Evolutionary conservation across 495 filamentous ascomycete species (phyloP), one percentile per base, ranked within the genome.

Genomic region (Lasiosphaeriaceae sp.): DNA sequence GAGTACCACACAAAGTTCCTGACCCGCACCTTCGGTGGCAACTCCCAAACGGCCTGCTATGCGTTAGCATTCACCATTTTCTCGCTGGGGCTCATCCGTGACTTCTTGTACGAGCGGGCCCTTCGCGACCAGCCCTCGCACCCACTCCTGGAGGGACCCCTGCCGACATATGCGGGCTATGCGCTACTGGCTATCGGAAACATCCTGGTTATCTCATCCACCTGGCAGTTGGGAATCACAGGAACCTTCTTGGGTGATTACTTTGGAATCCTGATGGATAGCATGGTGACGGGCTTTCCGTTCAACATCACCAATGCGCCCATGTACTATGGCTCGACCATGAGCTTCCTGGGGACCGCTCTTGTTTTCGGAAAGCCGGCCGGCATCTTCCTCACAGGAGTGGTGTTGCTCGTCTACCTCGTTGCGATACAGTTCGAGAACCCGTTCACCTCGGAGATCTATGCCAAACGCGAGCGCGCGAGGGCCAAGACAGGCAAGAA

Each of bases 211-310:
- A 69, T 97, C 17, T 85, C 86, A 26, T 90, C 85, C 57, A 97
- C 96, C 76, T 96, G 86, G 83, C 88, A 85, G 24, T 82, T 98
- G n/a, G 94, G 94, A 45, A 79, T 98, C 58, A 97, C 94, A 11
- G 95, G 94, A 54, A 98, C 94, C 60, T 98, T 97, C 71, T 78
- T 98, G 23, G 94, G 94, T 55, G 94, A 98, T 76, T 98, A 98
- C 77, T 98, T 96, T 65, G 94, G 94, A 37, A 97, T 98, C 67
- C 78, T 98, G 60, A 95, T 97, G 94, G 92, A 97, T 66, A 79
- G 84, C 65, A 90, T 89, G 47, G 92, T 98, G 45, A 96, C 90
- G 5, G 85, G 87, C 11, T 98, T 98, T 69, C 94, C 94, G 1
- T 98, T 98, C 83, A 97, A 91, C 72, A 76, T 97, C 51, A 93